A percentile compares a stretch with the other conserved stretches of the same genome.
These are phyloP conservation scores for Leccinum arenicola DNA, from an alignment of 768 basidiomycete species.

Conservation along the genomic window DNA sequence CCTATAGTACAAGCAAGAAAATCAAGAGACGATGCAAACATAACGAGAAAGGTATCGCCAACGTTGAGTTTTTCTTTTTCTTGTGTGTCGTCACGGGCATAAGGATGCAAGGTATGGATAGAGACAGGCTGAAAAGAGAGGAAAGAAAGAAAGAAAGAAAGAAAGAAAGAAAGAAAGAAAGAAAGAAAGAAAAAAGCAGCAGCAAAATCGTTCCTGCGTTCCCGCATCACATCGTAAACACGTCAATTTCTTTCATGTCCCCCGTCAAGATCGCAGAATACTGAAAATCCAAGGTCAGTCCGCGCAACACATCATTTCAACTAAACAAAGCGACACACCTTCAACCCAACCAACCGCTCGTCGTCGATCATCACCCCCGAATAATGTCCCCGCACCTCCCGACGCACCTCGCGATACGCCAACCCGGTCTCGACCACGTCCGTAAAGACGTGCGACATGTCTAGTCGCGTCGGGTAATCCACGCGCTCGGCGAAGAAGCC, in stretches of 20 bases:
- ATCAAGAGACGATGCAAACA: not conserved
- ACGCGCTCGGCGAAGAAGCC: constrained; percentile 1
- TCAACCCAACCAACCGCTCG: constrained; percentile 38
- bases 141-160: no score
- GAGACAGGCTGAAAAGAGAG: not conserved
- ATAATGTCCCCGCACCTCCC: constrained; percentile 28
- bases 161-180: no score
- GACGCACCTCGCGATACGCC: constrained; percentile 31
- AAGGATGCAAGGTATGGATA: not conserved
- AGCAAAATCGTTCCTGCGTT: not conserved
- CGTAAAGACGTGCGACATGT: constrained; percentile 22
- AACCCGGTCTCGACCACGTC: constrained; percentile 25
- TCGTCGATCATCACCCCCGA: constrained; percentile 44
- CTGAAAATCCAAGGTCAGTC: constrained; percentile 5
- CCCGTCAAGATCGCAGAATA: constrained; percentile 28
- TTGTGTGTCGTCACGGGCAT: not conserved
- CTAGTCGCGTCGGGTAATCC: constrained; percentile 9
- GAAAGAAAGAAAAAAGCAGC: not conserved
- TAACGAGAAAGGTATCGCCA: not conserved
- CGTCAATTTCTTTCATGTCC: constrained; percentile 34
- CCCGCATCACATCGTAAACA: constrained; percentile 30
- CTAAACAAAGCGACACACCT: constrained; percentile 25
- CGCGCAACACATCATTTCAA: not conserved
- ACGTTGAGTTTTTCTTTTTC: not conserved
- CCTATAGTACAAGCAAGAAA: not conserved